These are phyloP conservation scores for Cupressus sempervirens DNA, from an alignment of 75 land plant genomes.

Conservation along the genomic window DNA sequence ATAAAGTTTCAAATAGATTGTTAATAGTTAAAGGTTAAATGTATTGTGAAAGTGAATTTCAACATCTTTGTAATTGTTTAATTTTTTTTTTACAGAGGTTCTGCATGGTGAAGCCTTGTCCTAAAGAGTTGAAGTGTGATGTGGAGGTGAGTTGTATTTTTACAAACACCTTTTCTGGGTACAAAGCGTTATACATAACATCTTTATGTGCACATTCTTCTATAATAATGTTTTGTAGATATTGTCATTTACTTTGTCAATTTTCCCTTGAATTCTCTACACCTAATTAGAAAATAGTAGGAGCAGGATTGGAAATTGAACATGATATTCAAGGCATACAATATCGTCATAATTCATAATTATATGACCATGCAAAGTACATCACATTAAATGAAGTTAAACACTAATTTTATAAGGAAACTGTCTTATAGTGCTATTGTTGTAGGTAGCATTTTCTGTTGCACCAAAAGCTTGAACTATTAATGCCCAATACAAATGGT, in stretches of 20 bases:
- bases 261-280: neutral
- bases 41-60: neutral
- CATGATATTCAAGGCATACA: neutral
- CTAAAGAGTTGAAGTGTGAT: conserved; percentile 98
- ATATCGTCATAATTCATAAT: neutral
- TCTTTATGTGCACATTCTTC: neutral
- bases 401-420: neutral
- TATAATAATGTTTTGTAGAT: neutral
- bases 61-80: neutral
- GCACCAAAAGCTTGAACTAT: no score
- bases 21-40: neutral
- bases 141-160: conserved; percentile 73
- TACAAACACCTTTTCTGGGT: neutral
- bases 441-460: no score
- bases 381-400: neutral
- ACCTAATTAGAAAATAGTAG: neutral
- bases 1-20: neutral
- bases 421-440: no score
- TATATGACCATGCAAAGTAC: neutral
- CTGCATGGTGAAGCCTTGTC: conserved; percentile 92
- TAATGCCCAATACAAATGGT: no score
- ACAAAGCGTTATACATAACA: neutral
- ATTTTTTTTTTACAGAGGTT: conserved; percentile 68
- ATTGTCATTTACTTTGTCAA: neutral
- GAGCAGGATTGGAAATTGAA: neutral